These are phyloP conservation scores for Cercospora sp. DNA, from an alignment of 2,329 filamentous ascomycete species.

Conservation along the genomic window DNA sequence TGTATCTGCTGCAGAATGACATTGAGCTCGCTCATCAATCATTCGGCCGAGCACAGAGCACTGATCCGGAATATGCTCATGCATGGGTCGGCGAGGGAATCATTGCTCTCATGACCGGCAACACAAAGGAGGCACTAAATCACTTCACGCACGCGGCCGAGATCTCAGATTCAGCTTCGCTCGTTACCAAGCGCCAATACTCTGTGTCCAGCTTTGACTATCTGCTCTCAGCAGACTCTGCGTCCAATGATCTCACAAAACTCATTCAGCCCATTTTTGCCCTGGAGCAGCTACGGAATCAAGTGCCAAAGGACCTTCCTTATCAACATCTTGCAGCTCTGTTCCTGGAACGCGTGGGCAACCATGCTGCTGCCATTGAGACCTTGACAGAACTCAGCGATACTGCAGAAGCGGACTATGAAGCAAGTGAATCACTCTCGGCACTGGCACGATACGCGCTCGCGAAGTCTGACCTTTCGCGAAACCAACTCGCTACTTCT, in stretches of 20 bases:
- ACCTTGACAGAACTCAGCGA: conserved; percentile 68
- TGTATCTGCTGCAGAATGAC: conserved; percentile 84
- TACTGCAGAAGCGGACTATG: conserved; percentile 76
- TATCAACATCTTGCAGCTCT: conserved; percentile 78
- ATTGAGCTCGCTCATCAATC: conserved; percentile 82
- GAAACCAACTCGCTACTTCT: conserved; percentile 72
- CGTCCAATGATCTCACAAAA: conserved; percentile 55
- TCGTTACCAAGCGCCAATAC: conserved; percentile 76
- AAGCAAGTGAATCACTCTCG: conserved; percentile 73
- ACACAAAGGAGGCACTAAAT: conserved; percentile 73
- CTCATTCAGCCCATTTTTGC: conserved; percentile 88
- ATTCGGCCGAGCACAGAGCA: conserved; percentile 87
- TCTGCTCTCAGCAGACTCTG: conserved; percentile 60
- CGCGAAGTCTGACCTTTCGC: conserved; percentile 81
- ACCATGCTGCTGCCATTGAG: conserved; percentile 63
- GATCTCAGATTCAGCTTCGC: conserved; percentile 75
- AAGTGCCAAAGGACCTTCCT: conserved; percentile 69
- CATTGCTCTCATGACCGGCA: conserved; percentile 74
- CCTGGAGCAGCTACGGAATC: conserved; percentile 73
- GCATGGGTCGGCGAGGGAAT: conserved; percentile 94
- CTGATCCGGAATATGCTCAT: conserved; percentile 88
- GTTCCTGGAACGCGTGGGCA: conserved; percentile 76
- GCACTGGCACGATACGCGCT: conserved; percentile 76
- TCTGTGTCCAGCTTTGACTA: conserved; percentile 80
- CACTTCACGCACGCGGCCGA: conserved; percentile 95